Base-by-base conservation (phyloP, 495 filamentous ascomycete species). In the Xylaria intraflava region DNA sequence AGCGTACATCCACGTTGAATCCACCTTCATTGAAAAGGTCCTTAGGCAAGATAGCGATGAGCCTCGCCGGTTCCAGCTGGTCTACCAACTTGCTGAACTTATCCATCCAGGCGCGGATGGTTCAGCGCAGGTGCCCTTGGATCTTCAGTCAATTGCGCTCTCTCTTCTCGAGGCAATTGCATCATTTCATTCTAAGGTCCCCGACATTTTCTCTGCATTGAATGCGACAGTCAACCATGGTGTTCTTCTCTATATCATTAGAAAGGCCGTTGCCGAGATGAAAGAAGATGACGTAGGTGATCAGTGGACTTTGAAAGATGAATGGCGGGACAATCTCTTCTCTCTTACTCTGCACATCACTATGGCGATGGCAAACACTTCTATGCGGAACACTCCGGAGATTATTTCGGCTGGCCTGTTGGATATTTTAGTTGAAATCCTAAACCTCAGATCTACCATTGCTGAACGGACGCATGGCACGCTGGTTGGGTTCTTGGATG, bases 211-310 rank as follows among this genome's bases (percentile, higher is more conserved):
- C 55, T 79, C 88, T 46, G 91, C 92, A 26, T 72, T 99, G 20
- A 92, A 86, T 62, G 86, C 90, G 51, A 93, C 93, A 67, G 90
- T 96, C 49, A 97, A 91, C 62, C 94, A 99, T 59, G 94, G 94
- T 12, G 84, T 97, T 14, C 78, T 99, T n/a, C 84, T 96, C 64
- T 96, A 97, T 64, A 77, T 95, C 53, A 83, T 95, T 29, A 83
- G 92, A 44, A 96, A 92, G 65, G 85, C 88, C 10, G 87, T 96
- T 49, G 88, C 85, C 20, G 86, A 89, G 56, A 82, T 97, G 69
- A 78, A 76, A 33, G 71, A 70, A 8, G 81, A 87, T 40, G 73
- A 78, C n/a, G 49, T 53, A 36, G 74, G 78, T 43, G 80, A 83
- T 52, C 78, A 83, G 59, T 65, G 70, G 31, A 74, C 61, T 14